These are phyloP conservation scores for Suhomyces coccinellae DNA, from an alignment of 1,139 yeast genomes.

Conservation along the genomic window DNA sequence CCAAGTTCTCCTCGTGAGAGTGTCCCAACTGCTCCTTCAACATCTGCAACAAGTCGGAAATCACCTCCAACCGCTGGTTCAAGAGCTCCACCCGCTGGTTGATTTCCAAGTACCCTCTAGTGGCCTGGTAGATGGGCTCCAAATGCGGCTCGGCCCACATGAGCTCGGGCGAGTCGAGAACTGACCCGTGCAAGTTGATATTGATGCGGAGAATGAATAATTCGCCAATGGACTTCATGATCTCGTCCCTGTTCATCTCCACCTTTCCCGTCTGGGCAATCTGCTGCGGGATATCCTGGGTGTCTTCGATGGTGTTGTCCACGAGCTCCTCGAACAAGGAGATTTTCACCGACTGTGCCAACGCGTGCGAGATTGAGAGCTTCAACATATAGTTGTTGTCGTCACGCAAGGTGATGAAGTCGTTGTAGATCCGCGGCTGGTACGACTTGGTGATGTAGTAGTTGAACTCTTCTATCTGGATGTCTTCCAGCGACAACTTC, in stretches of 20 bases:
- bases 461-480: slow-evolving; percentile 91
- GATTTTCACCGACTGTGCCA: slow-evolving; percentile 90
- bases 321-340: slow-evolving; percentile 93
- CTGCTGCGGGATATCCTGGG: slow-evolving; percentile 95
- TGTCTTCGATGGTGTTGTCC: slow-evolving; percentile 93
- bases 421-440: slow-evolving; percentile 94
- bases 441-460: slow-evolving; percentile 90
- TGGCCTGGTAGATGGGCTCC: slow-evolving; percentile 95
- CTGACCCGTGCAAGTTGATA: slow-evolving; percentile 92
- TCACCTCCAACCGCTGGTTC: slow-evolving; percentile 90
- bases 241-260: slow-evolving; percentile 88
- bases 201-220: slow-evolving; percentile 86
- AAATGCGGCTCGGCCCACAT: slow-evolving; percentile 99
- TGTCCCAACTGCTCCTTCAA: slow-evolving; percentile 95
- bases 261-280: slow-evolving; percentile 94
- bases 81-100: slow-evolving; percentile 87
- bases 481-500: slow-evolving; percentile 85
- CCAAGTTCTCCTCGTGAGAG: slow-evolving; percentile 85
- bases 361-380: slow-evolving; percentile 84
- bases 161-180: slow-evolving; percentile 91
- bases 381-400: slow-evolving; percentile 89
- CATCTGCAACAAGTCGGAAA: slow-evolving; percentile 91
- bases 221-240: slow-evolving; percentile 96
- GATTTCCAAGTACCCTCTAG: slow-evolving; percentile 90
- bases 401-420: slow-evolving; percentile 87